Conservation (phyloP, 768 basidiomycete species). For the Rhizopogon vinicolor region DNA sequence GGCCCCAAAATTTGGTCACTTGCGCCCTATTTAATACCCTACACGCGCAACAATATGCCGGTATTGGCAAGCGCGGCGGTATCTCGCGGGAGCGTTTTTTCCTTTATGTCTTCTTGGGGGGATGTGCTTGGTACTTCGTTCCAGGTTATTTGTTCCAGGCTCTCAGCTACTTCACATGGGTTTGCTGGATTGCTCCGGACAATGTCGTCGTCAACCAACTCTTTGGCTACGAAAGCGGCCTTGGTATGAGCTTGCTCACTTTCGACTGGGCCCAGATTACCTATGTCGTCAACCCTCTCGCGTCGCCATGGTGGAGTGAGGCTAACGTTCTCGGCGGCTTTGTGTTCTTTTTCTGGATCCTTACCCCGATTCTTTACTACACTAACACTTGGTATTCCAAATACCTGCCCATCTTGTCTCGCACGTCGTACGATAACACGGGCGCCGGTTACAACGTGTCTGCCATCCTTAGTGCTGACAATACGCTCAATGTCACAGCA, state of each 20-base stretch:
- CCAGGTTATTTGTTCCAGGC: constrained; percentile 31
- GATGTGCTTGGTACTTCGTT: constrained; percentile 22
- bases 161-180: constrained; percentile 30
- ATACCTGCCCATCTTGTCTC: constrained; percentile 37
- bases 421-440: constrained; percentile 38
- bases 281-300: constrained; percentile 39
- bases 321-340: constrained; percentile 35
- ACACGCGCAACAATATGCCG: constrained; percentile 10
- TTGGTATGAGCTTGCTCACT: constrained; percentile 32
- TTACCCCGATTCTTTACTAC: constrained; percentile 24
- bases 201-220: constrained; percentile 30
- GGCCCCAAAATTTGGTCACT: constrained; percentile 21
- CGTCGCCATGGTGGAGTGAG: constrained; percentile 33
- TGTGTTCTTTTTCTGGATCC: constrained; percentile 29
- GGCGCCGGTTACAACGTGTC: constrained; percentile 38
- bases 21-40: constrained; percentile 25
- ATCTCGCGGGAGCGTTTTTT: constrained; percentile 12
- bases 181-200: constrained; percentile 42
- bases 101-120: constrained; percentile 12
- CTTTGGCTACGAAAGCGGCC: constrained; percentile 28
- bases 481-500: constrained; percentile 25
- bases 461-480: constrained; percentile 28
- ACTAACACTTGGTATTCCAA: constrained; percentile 34
- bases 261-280: constrained; percentile 57
- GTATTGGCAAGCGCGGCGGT: constrained; percentile 18